Percentiles rank a stretch among this genome's conserved stretches.
phyloP scores from a whole-genome alignment of 1,284 basidiomycete genomes.

The Erythrobasidium hasegawianum region DNA sequence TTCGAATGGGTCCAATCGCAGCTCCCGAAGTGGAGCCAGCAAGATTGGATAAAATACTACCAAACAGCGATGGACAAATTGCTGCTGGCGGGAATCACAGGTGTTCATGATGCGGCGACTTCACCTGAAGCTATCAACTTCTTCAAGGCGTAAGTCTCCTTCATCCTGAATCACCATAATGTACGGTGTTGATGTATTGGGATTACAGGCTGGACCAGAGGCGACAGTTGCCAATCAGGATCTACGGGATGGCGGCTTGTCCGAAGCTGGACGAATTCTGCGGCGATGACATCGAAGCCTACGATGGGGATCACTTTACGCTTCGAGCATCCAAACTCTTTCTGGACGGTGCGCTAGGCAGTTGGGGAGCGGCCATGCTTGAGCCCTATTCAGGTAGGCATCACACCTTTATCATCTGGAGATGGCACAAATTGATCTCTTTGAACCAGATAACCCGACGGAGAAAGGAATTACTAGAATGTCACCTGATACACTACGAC shows the following conservation, averaged over 20 bases:
- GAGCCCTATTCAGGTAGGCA: slow-evolving; percentile 70
- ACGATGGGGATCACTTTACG: slow-evolving; percentile 43
- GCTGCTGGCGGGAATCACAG: slow-evolving; percentile 69
- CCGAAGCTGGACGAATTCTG: slow-evolving; percentile 61
- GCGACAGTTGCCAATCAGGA: slow-evolving; percentile 35
- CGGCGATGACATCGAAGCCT: slow-evolving; percentile 60
- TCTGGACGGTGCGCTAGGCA: slow-evolving; percentile 79
- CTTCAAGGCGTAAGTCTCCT: slow-evolving; percentile 57
- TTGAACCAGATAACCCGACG: neutral
- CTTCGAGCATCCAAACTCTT: slow-evolving; percentile 66
- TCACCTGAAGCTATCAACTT: slow-evolving; percentile 59
- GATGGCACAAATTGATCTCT: neutral
- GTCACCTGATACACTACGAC: slow-evolving; percentile 56
- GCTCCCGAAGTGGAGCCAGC: slow-evolving; percentile 61
- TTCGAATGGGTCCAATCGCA: slow-evolving; percentile 46
- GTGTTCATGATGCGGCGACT: slow-evolving; percentile 73
- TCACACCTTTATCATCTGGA: neutral
- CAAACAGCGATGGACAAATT: slow-evolving; percentile 64
- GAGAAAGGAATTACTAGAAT: slow-evolving; percentile 62
- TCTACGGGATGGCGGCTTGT: slow-evolving; percentile 47
- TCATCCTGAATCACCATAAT: neutral
- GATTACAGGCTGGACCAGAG: slow-evolving; percentile 34
- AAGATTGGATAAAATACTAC: slow-evolving; percentile 61
- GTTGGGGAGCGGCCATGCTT: slow-evolving; percentile 82
- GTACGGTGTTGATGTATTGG: slow-evolving; percentile 8